Percentiles rank a stretch among this genome's conserved stretches.
Evolutionary conservation across 164 flowering plant genomes (phyloP).

Genomic region (Umbilicus rupestris): DNA sequence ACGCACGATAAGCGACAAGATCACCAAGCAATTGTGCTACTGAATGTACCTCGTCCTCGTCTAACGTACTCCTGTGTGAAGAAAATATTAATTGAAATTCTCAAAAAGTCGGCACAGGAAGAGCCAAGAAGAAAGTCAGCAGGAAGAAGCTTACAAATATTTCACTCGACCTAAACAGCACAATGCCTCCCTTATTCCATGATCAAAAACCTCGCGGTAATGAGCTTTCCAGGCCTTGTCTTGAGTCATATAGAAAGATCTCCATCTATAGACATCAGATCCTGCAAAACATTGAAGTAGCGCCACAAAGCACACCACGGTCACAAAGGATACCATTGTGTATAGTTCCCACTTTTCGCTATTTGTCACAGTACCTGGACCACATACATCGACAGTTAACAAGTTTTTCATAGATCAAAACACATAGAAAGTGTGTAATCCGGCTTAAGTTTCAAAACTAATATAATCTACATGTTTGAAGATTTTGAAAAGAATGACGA

Average conservation of each 20-base stretch:
- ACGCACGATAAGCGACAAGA: conserved; percentile 85
- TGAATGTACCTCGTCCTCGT: conserved; percentile 73
- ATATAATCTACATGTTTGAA: neutral
- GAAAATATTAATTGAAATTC: neutral
- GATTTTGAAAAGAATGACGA: neutral
- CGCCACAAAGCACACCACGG: conserved; percentile 41
- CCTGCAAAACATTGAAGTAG: conserved; percentile 54
- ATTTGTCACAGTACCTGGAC: conserved; percentile 26
- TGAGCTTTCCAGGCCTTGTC: conserved; percentile 78
- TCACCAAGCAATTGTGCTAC: conserved; percentile 81
- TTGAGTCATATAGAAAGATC: conserved; percentile 70
- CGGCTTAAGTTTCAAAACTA: too few relatives aligned
- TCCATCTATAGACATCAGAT: conserved; percentile 67
- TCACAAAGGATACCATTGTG: conserved; percentile 29
- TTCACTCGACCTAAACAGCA: conserved; percentile 78
- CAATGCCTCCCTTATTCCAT: conserved; percentile 77
- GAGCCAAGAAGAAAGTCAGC: conserved; percentile 1
- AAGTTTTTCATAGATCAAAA: neutral
- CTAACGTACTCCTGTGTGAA: conserved; percentile 42
- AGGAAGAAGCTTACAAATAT: conserved; percentile 49
- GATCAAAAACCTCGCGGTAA: conserved; percentile 77
- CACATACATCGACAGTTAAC: neutral
- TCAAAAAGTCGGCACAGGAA: neutral
- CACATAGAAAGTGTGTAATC: neutral
- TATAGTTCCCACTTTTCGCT: conserved; percentile 25